Evolutionary conservation across 441 rosid genomes (phyloP), one percentile per base, ranked within the genome.

Genomic region (Macaranga tanarius): DNA sequence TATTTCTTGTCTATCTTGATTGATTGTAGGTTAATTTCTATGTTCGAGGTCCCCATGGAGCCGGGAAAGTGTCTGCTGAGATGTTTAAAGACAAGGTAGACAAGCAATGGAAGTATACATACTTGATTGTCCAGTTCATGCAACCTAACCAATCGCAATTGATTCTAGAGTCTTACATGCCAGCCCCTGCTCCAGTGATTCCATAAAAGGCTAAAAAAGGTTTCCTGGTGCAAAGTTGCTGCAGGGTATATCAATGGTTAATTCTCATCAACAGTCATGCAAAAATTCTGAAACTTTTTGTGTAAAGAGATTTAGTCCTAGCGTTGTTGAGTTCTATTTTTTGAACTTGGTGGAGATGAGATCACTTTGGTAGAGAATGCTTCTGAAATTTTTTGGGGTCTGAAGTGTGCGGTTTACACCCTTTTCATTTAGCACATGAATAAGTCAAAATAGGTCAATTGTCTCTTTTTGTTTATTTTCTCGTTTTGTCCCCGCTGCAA

Each of bases 41-140:
- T 76, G 79, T 95, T 48, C 94, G 98, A 0, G 98, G 99, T 38
- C 96, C 99, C 7, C 96, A 93, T 56, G 98, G 99, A 81, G 87
- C 91, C 1, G 99, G 98, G 44, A 95, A 90, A 77, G 99, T 91
- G 59, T 89, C 81, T 71, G 76, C 96, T 7, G 91, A 91, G 78
- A 95, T 93, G 99, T 93, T 95, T 86, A 92, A 81, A 75, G 99
- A 93, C 85, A 89, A 88, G 78, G 81, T 70, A 57, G 96, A 91
- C 74, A 89, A 86, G 81, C 86, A 95, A 59, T 95, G 97, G 99
- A 95, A 87, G 77, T 95, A 87, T 71, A 90, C 93, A 0, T 91
- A 88, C 80, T 82, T 95, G 82, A 85, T 93, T 68, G 99, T 95
- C 26, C 93, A 91, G 82, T 77, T 91, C 73, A 66, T 66, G 76